Evolutionary conservation across 768 basidiomycete genomes (phyloP).

Genomic region (Boletus barrowsii): DNA sequence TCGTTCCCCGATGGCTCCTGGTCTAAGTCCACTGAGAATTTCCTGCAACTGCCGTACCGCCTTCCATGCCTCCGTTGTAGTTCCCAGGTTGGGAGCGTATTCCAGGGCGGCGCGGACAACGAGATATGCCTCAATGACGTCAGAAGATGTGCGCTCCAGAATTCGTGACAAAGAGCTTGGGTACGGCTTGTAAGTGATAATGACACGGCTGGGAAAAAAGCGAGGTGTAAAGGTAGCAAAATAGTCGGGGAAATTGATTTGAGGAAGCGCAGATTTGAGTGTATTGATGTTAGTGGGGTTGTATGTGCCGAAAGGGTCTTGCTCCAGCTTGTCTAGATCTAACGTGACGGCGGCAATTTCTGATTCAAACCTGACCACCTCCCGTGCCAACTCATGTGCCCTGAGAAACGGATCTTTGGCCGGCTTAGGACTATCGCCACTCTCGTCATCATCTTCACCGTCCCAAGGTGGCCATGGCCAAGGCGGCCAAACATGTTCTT

Average conservation of each 20-base stretch:
- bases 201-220: conserved; percentile 67
- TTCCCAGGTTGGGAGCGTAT: conserved; percentile 70
- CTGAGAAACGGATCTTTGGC: conserved; percentile 36
- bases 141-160: conserved; percentile 60
- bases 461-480: conserved; percentile 90
- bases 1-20: conserved; percentile 80
- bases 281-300: conserved; percentile 75
- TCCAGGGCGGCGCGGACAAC: conserved; percentile 69
- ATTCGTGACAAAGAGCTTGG: conserved; percentile 63
- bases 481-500: conserved; percentile 59
- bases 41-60: conserved; percentile 69
- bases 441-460: conserved; percentile 52
- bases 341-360: conserved; percentile 74
- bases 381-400: conserved; percentile 61
- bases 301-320: conserved; percentile 85
- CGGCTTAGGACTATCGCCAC: conserved; percentile 37
- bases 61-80: conserved; percentile 74
- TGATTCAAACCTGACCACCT: conserved; percentile 76
- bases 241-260: conserved; percentile 83
- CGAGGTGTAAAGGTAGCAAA: conserved; percentile 82
- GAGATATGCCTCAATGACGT: conserved; percentile 85
- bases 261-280: conserved; percentile 64
- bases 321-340: conserved; percentile 71
- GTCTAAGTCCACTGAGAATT: conserved; percentile 77
- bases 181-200: conserved; percentile 83